Evolutionary conservation across 225 moss, liverwort and hornwort species (phyloP).

Genomic region (Takakia lepidozioides): DNA sequence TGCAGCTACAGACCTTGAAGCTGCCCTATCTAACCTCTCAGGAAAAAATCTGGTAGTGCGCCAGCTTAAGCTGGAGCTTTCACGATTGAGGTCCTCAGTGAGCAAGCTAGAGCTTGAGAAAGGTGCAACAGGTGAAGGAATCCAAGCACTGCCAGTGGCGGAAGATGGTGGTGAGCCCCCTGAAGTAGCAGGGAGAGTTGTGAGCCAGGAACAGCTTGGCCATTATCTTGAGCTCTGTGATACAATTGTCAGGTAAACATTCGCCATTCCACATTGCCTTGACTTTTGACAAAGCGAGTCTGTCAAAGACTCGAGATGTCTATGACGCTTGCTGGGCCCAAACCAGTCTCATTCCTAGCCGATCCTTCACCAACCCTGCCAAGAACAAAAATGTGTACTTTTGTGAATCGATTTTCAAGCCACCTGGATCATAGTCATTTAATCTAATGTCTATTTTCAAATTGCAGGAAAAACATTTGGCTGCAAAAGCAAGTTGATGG

Average conservation of each 20-base stretch:
- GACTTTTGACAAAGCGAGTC: neutral
- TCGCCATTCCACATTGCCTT: neutral
- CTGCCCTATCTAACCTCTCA: conserved; percentile 27
- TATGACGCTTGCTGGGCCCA: too few relatives aligned
- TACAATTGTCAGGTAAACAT: conserved; percentile 39
- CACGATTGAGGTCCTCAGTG: conserved; percentile 44
- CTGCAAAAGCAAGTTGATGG: too few relatives aligned
- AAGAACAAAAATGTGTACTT: too few relatives aligned
- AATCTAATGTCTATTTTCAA: too few relatives aligned
- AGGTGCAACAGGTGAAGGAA: neutral
- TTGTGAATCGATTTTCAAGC: too few relatives aligned
- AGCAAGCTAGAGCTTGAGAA: conserved; percentile 41
- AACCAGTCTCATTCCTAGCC: too few relatives aligned
- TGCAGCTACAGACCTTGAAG: conserved; percentile 26
- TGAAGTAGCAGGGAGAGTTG: conserved; percentile 14
- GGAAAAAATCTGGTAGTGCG: conserved; percentile 31
- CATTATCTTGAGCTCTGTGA: conserved; percentile 29
- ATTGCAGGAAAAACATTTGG: too few relatives aligned
- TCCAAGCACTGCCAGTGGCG: conserved; percentile 2
- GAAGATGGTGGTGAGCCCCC: conserved; percentile 5
- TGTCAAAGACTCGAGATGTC: too few relatives aligned
- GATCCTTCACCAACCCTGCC: too few relatives aligned
- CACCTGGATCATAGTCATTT: too few relatives aligned
- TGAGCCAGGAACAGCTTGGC: conserved; percentile 20
- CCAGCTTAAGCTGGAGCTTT: conserved; percentile 47